Conservation (phyloP, 2,329 filamentous ascomycete species). For the Fusarium transvaalense region DNA sequence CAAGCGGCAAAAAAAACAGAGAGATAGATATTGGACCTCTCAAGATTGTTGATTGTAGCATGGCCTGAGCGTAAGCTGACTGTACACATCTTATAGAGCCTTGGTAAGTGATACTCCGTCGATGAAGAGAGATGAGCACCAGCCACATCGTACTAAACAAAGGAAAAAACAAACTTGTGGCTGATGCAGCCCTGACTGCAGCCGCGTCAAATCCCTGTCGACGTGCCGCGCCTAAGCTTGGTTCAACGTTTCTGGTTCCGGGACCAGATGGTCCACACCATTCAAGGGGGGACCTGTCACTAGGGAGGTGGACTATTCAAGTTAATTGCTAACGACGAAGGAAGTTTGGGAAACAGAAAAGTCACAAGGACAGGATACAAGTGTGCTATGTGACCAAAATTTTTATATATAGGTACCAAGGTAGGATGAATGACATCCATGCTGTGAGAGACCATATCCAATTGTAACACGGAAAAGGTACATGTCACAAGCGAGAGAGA, state of each 20-base stretch:
- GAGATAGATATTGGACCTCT: neutral
- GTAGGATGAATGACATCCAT: slow-evolving; percentile 1
- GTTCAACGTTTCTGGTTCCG: slow-evolving; percentile 49
- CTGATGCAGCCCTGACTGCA: slow-evolving; percentile 41
- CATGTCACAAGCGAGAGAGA: slow-evolving; percentile 22
- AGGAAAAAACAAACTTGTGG: slow-evolving; percentile 45
- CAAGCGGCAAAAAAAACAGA: neutral
- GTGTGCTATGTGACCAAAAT: neutral
- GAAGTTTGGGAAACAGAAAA: slow-evolving; percentile 1
- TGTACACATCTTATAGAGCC: neutral
- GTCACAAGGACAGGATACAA: slow-evolving; percentile 4
- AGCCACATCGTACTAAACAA: slow-evolving; percentile 26
- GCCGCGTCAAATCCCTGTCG: slow-evolving; percentile 47
- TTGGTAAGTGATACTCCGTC: neutral
- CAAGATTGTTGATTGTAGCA: neutral
- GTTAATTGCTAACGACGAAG: slow-evolving; percentile 19
- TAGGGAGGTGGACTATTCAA: slow-evolving; percentile 12
- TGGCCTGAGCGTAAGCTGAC: neutral
- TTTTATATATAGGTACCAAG: neutral
- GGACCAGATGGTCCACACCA: slow-evolving; percentile 37
- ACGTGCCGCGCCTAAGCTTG: slow-evolving; percentile 50
- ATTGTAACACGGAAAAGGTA: slow-evolving; percentile 25
- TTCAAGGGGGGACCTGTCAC: slow-evolving; percentile 22
- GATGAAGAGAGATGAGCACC: neutral
- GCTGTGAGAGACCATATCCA: slow-evolving; percentile 13